Base-by-base conservation (phyloP, 2,329 filamentous ascomycete species). In the Blastomyces gilchristii region DNA sequence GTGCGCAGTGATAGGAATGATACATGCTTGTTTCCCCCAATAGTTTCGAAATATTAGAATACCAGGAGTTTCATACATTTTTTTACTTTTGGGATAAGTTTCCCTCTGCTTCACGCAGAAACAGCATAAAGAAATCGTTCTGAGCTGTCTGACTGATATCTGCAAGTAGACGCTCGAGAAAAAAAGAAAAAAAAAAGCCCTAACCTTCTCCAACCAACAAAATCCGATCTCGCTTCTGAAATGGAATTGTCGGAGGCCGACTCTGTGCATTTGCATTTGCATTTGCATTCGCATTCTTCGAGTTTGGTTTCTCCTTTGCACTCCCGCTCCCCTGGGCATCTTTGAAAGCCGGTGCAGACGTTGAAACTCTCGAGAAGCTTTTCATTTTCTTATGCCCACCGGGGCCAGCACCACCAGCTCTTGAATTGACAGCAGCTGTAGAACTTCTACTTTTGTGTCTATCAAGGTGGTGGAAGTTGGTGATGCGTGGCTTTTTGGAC, bases 201-300 rank as follows among this genome's bases (percentile, higher is more conserved):
- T 69, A 64, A 77, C 78, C 78, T 71, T 80, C 78, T 16, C 78
- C 78, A 68, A 79, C 67, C 37, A 79, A 68, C 34, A 80, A 68
- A 54, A 79, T 72, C 56, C 76, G 72, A 71, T 80, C 78, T 28
- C 67, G 71, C 58, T 67, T 73, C 45, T 72, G 67, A 66, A 79
- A 79, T 1, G 77, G 78, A 57, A 77, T 71, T 56, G 72, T 72
- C 16, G 74, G 73, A 50, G 69, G 3, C 34, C 34, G 37, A 41
- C 5, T 41, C 37, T 41, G 54, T 16, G 37, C 54, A 61, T 50
- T 70, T 68, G n/a, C 37, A 60, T 54, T 70, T 68, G 28, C 28
- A 31, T 31, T 31, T 4, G n/a, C 37, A 16, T 69, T 69, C 28
- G 43, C 64, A 43, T 18, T 14, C 37, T 65, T 64, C 18, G 68